Evolutionary conservation across 768 basidiomycete species (phyloP), one percentile per base, ranked within the genome.

Genomic region (Pulveroboletus ravenelii): DNA sequence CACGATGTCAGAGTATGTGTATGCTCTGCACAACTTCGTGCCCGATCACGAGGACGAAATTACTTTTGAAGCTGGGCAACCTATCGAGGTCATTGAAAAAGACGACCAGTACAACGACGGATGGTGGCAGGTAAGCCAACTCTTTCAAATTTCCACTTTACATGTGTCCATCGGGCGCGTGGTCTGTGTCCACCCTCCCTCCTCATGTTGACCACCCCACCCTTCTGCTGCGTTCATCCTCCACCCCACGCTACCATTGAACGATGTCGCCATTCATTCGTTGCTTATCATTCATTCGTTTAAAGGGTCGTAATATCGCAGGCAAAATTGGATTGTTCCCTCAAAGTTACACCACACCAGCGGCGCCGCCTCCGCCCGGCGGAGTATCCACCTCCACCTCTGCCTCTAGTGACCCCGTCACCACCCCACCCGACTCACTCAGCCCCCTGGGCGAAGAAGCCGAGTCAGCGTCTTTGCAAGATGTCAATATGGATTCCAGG

Each of bases 41-140:
- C 94, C 96, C 3, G 93, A 99, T 73, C 82, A 97, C 68, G 89
- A 89, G 45, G 96, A 99, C 69, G 96, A 99, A 70, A 79, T 98
- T 35, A 60, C 82, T 1, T 96, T 98, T 65, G 75, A 72, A 38
- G 84, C 84, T 5, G 94, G 94, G 2, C 92, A 98, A 58, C 75
- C 80, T 49, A 91, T 98, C 58, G 85, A 90, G 62, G 83, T 99
- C 27, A 50, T 97, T 37, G 95, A 98, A 73, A 90, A 82, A 71
- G 96, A 98, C 63, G 96, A 98, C 57, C 70, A 81, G 50, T 98
- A 89, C 65, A 81, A 81, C 17, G 96, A 99, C 68, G 96, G 95
- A 15, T 98, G 96, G 96, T 98, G 92, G 92, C 78, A 82, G 78
- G 85, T 85, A 36, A 54, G 67, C 52, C 20, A 15, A 0, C 10